phyloP scores from a whole-genome alignment of 2,329 filamentous ascomycete genomes.

The Aspergillus fumigatus region DNA sequence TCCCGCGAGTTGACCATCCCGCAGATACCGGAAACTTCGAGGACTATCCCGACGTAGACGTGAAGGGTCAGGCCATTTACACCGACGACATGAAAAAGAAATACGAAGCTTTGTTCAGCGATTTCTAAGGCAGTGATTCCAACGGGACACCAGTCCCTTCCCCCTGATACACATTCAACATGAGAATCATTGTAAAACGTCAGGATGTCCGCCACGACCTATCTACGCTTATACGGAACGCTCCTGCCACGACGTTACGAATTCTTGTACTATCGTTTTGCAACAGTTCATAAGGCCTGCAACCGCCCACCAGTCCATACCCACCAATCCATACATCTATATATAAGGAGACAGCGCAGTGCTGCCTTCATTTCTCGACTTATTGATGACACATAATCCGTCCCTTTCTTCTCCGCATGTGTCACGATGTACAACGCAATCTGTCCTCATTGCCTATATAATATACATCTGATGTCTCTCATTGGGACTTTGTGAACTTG shows the following conservation, averaged over 20 bases:
- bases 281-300: background rate
- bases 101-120: constrained; percentile 57
- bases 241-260: background rate
- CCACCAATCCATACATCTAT: background rate
- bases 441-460: background rate
- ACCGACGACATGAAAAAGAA: constrained; percentile 57
- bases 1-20: constrained; percentile 55
- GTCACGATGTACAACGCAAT: background rate
- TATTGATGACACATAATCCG: background rate
- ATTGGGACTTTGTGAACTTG: background rate
- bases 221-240: background rate
- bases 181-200: background rate
- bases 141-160: background rate
- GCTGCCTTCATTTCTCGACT: background rate
- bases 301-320: background rate
- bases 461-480: background rate
- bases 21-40: constrained; percentile 63
- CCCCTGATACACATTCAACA: background rate
- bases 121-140: constrained; percentile 46
- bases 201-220: background rate
- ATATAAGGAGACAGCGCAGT: background rate
- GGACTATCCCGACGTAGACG: constrained; percentile 57
- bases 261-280: background rate
- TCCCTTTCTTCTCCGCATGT: background rate
- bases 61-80: constrained; percentile 48